phyloP scores from a whole-genome alignment of 345 rosid genomes.

The Dipteronia dyeriana region DNA sequence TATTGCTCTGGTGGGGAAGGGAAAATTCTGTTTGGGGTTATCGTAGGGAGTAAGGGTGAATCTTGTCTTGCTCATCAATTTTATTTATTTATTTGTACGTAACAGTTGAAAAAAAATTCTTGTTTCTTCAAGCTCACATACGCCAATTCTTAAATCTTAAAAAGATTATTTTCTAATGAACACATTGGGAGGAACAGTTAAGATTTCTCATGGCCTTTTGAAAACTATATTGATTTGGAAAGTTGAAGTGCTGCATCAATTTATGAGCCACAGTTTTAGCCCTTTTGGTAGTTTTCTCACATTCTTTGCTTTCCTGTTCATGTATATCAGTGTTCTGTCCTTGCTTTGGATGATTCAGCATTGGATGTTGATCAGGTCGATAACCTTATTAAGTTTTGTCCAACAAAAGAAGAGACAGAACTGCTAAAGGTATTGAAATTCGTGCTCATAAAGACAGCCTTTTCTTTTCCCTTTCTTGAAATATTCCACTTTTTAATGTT shows the following conservation, averaged over 20 bases:
- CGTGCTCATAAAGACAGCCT: neutral
- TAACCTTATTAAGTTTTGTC: constrained; percentile 79
- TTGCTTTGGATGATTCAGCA: constrained; percentile 72
- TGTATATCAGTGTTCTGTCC: constrained; percentile 64
- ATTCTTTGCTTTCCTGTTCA: constrained; percentile 22
- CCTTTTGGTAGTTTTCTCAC: constrained; percentile 20
- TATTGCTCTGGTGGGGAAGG: neutral
- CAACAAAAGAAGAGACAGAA: constrained; percentile 85
- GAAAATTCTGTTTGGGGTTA: neutral
- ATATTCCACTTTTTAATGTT: constrained; percentile 3
- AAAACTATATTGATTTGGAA: neutral
- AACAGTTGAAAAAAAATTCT: neutral
- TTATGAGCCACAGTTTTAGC: constrained; percentile 5
- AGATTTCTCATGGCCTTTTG: too few species aligned
- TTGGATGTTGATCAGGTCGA: constrained; percentile 84
- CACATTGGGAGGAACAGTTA: neutral
- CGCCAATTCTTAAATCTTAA: neutral
- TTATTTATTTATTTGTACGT: neutral
- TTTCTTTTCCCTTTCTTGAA: neutral
- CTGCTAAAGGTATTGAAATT: constrained; percentile 53
- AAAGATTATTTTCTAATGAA: neutral
- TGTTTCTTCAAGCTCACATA: neutral
- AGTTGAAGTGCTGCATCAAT: constrained; percentile 15
- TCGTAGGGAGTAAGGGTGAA: neutral
- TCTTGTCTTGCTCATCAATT: constrained; percentile 13